Evolutionary conservation across 73 alveolate genomes (phyloP), one percentile per base, ranked within the genome.

Genomic region (Paramecium biaurelia): DNA sequence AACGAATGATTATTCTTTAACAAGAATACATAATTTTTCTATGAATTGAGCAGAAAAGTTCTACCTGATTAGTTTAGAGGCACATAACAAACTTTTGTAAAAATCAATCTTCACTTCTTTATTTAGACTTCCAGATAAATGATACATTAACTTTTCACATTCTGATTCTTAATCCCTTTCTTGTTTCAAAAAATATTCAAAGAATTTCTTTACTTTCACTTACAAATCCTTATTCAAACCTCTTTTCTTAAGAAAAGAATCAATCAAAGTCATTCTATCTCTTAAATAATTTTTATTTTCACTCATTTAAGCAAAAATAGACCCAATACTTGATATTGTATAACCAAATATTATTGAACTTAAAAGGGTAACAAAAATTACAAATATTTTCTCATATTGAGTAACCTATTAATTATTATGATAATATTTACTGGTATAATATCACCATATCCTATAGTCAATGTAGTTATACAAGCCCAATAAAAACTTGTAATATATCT

Each of bases 251-350:
- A 89, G 45, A 30, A 70, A 56, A 1, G 79, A 32, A 23, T 76
- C 87, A 5, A 89, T 41, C 45, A 70, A 59, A 14, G 70, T 89
- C 92, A 89, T 89, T 89, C 76, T 89, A 41, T 89, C 63, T 57
- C 87, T 89, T 2, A 70, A 32, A 12, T 43, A 37, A 14, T 70
- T 89, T 70, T 70, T 82, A 15, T 89, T 43, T 38, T 70, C 87
- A 43, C 76, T 49, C 85, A 70, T 47, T 14, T 89, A 30, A 10
- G 85, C 92, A 38, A 89, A 82, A 5, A 89, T 89, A 28, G 85
- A 49, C 12, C 94, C 94, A 9, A 89, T 89, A 70, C 87, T 89
- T 21, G 85, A 70, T 1, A 89, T 89, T 21, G 94, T 89, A 28
- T 89, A 89, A 21, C 92, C 94, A 24, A 82, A 63, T 9, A 89